Conservation (phyloP, 1,284 basidiomycete genomes). For the Pascua guehoae region DNA sequence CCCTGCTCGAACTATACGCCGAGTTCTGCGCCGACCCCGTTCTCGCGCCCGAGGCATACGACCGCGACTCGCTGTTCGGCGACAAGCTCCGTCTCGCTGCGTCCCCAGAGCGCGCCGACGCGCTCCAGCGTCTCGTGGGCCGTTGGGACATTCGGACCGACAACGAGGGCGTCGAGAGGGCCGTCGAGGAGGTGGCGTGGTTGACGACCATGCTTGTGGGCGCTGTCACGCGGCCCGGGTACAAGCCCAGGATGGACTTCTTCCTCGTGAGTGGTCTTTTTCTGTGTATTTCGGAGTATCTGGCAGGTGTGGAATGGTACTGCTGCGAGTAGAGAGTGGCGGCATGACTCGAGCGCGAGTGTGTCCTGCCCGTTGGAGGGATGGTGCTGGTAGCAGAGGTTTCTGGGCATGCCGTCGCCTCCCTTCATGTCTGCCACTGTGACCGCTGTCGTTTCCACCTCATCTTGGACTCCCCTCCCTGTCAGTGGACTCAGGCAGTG, state of each 20-base stretch:
- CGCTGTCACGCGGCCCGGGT: constrained; percentile 55
- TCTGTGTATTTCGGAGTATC: too few species aligned
- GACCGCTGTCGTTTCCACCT: too few species aligned
- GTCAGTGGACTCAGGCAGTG: too few species aligned
- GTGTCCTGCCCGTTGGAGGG: too few species aligned
- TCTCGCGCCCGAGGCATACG: constrained; percentile 57
- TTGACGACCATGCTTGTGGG: constrained; percentile 56
- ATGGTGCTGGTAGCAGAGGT: too few species aligned
- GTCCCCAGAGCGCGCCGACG: constrained; percentile 51
- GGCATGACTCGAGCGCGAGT: too few species aligned
- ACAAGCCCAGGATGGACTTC: constrained; percentile 61
- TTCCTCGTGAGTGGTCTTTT: constrained; percentile 52
- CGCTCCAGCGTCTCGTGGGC: constrained; percentile 55
- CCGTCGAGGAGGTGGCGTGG: constrained; percentile 59
- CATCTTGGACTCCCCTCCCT: too few species aligned
- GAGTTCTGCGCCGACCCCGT: constrained; percentile 15
- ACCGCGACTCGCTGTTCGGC: constrained; percentile 55
- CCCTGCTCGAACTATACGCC: constrained; percentile 33
- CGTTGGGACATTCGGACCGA: constrained; percentile 53
- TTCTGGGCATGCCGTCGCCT: too few species aligned
- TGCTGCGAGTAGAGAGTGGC: too few species aligned
- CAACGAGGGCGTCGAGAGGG: constrained; percentile 48
- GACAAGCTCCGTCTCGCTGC: constrained; percentile 48
- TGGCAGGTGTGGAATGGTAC: too few species aligned
- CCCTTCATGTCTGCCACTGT: too few species aligned